These are phyloP conservation scores for Claviceps spartinae DNA, from an alignment of 2,329 filamentous ascomycete species.

Conservation along the genomic window DNA sequence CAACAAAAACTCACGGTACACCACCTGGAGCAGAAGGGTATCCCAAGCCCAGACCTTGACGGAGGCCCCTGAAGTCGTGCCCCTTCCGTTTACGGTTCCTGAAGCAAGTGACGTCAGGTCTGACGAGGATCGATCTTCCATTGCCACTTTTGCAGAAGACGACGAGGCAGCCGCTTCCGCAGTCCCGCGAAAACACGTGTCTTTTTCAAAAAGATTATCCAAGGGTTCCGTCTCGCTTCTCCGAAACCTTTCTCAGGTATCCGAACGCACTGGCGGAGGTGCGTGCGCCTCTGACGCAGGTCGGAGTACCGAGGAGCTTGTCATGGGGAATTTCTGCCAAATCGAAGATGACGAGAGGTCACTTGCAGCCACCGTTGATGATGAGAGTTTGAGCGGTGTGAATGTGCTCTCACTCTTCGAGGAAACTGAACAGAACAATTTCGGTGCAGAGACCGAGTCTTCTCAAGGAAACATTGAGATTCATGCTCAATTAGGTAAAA, in stretches of 20 bases:
- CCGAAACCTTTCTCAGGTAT: slow-evolving; percentile 28
- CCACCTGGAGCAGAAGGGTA: slow-evolving; percentile 7
- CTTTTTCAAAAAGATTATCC: slow-evolving; percentile 36
- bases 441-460: not conserved
- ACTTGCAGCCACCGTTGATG: slow-evolving; percentile 44
- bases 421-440: slow-evolving; percentile 9
- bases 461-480: slow-evolving; percentile 23
- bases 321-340: slow-evolving; percentile 20
- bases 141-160: slow-evolving; percentile 57
- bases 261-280: slow-evolving; percentile 10
- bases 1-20: slow-evolving; percentile 12
- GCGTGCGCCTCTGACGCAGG: slow-evolving; percentile 12
- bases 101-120: slow-evolving; percentile 24
- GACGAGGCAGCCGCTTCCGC: slow-evolving; percentile 24
- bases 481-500: slow-evolving; percentile 22
- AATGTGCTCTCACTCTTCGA: slow-evolving; percentile 16
- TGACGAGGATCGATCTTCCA: slow-evolving; percentile 45
- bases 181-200: slow-evolving; percentile 16
- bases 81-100: slow-evolving; percentile 52
- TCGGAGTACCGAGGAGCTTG: slow-evolving; percentile 33
- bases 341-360: slow-evolving; percentile 35
- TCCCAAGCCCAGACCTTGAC: slow-evolving; percentile 15
- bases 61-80: slow-evolving; percentile 38
- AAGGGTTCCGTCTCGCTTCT: slow-evolving; percentile 31
- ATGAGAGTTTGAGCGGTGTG: slow-evolving; percentile 30